Evolutionary conservation across 495 filamentous ascomycete species (phyloP).

Genomic region (Collariella sp.): DNA sequence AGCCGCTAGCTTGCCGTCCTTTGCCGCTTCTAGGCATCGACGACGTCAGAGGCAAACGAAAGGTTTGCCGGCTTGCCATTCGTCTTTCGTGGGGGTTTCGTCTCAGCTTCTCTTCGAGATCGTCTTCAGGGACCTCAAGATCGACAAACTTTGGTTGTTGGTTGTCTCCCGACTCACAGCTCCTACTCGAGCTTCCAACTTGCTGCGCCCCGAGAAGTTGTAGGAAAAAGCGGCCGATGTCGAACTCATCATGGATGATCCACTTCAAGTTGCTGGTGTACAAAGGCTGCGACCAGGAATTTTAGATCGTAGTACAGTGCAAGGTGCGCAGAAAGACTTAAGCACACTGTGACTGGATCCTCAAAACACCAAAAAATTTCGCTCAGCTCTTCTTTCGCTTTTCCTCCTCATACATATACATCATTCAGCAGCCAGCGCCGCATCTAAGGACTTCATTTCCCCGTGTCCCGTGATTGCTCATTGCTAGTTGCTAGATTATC

Average conservation of each 20-base stretch:
- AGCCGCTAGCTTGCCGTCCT: background rate
- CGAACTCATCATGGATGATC: too few relatives aligned
- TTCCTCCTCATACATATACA: slow-evolving; percentile 14
- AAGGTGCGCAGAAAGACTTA: too few relatives aligned
- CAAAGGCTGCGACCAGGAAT: too few relatives aligned
- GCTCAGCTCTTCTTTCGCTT: background rate
- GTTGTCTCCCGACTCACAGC: too few relatives aligned
- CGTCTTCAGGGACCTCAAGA: too few relatives aligned
- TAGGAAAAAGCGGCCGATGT: too few relatives aligned
- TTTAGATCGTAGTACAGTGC: too few relatives aligned
- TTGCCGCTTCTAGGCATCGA: background rate
- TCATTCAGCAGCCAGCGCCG: slow-evolving; percentile 24
- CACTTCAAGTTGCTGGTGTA: too few relatives aligned
- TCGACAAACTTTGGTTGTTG: too few relatives aligned
- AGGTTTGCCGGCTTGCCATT: background rate
- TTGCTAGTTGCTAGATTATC: slow-evolving; percentile 28
- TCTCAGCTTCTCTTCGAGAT: too few relatives aligned
- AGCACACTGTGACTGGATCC: background rate
- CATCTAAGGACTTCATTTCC: slow-evolving; percentile 24
- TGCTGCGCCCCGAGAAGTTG: too few relatives aligned
- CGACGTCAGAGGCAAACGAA: background rate
- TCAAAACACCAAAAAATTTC: background rate
- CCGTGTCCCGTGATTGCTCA: slow-evolving; percentile 24
- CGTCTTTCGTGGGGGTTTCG: too few relatives aligned
- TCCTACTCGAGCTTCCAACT: slow-evolving; percentile 13